Base-by-base conservation (phyloP, 495 filamentous ascomycete genomes). In the Filosporella fistucella region DNA sequence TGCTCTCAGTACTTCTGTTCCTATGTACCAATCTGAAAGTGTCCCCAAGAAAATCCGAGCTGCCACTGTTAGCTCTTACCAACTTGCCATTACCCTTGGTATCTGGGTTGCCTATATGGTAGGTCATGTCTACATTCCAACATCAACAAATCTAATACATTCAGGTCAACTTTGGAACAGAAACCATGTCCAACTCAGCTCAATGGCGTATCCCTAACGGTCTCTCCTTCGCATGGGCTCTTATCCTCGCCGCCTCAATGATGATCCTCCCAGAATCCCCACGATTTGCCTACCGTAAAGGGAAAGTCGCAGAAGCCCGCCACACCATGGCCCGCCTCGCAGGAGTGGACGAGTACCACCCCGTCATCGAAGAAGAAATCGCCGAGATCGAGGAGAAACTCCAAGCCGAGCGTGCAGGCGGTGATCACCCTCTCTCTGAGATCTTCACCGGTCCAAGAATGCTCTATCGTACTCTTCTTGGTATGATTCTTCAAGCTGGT, bases 51-150 rank as follows among this genome's bases (percentile, higher is more conserved):
- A 85, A 78, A 86, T 95, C 49, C 84, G 89, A 62, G 89, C 86
- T 60, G 78, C 82, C 23, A 81, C 91, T 51, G 86, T 93, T 29
- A 82, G 84, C 42, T 82, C 80, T 7, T 94, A 93, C 58, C 89
- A 95, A 65, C 74, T 88, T 42, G 81, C 83, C 42, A 93, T 94
- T 66, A 94, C 88, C 26, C 69, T 91, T 18, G 89, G 89, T 59
- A 72, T 94, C 33, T 55, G 51, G 51, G 39, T 42, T n/a, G 56
- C 56, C 68, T 78, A 74, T 60, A 55, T 59, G 44, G 55, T 58
- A 41, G 12, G 47, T 53, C 24, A 20, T n/a, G 18, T 13, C 13
- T 14, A 20, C 20, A 32, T 39, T 22, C 18, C 11, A n/a, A 17
- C 18, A 20, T 29, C 28, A 14, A 7, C 2, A 32, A 33, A 2